Evolutionary conservation across 1,139 yeast species (phyloP), one percentile per base, ranked within the genome.

Genomic region (Lodderomyces orthopsilosis): DNA sequence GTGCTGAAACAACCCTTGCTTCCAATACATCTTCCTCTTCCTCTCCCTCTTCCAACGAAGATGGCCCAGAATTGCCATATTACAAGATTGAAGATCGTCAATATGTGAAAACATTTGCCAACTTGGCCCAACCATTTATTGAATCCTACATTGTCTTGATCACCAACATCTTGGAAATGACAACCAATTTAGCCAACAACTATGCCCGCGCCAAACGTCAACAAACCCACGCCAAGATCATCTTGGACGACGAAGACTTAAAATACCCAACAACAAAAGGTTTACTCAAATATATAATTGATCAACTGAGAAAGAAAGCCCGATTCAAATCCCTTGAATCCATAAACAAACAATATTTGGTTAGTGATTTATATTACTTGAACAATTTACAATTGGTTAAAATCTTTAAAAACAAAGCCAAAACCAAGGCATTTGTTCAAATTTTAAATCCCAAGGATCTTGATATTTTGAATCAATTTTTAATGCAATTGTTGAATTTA

Each of bases 271-370:
- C 72, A 15, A 71, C 77, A 14, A 71, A 69, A 51, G 57, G 65
- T 9, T 58, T 71, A 27, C 58, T 72, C 43, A 68, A 63, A 47
- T 47, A 56, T 19, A 65, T 67, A n/a, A 68, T 64, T 45, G 48
- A 42, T 33, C 50, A 44, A 38, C 50, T 27, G 14, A 42, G 40
- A 42, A 42, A 52, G 30, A 46, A 18, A 47, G 47, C 38, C 49
- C 53, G 43, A 42, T 57, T 37, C 56, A 51, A 40, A 51, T 48
- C 54, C 4, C 26, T 68, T 27, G 77, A 72, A 51, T 59, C 71
- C 12, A 61, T 64, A 45, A 71, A 73, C 55, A 73, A 72, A 55
- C 77, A 72, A 50, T 72, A 73, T 50, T 61, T 73, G 45, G 59
- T 73, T 37, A 63, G 71, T 42, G 68, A 70, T 46, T 61, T 73